Evolutionary conservation across 139 green algal genomes (phyloP).

Genomic region (Limnomonas spitsbergensis): DNA sequence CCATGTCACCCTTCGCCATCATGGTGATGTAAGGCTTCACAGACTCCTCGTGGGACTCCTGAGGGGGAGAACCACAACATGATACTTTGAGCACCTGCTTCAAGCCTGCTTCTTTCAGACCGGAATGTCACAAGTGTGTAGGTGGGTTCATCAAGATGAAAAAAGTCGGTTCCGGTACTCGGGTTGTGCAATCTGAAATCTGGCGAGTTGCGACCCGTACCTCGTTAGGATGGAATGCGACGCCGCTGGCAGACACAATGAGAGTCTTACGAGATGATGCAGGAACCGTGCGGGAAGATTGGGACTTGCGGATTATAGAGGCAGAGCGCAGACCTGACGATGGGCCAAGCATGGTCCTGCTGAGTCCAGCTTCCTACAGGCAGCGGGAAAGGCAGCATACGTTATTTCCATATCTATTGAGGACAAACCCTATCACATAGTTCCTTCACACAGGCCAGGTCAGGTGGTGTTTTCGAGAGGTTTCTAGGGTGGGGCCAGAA

Average conservation of each 20-base stretch:
- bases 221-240: not conserved
- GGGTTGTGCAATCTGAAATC: not conserved
- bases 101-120: not conserved
- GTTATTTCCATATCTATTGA: too few relatives aligned
- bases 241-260: not conserved
- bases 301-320: too few relatives aligned
- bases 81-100: not conserved
- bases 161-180: too few relatives aligned
- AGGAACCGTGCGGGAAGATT: too few relatives aligned
- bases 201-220: not conserved
- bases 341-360: not conserved
- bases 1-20: conserved; percentile 31
- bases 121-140: not conserved
- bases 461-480: too few relatives aligned
- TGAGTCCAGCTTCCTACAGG: not conserved
- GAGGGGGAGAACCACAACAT: not conserved
- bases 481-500: too few relatives aligned
- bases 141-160: too few relatives aligned
- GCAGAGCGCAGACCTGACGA: not conserved
- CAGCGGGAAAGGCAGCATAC: not conserved
- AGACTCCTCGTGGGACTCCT: not conserved
- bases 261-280: too few relatives aligned
- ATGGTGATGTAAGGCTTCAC: conserved; percentile 8
- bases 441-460: too few relatives aligned
- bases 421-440: too few relatives aligned